Percentiles rank a stretch among this genome's conserved stretches.
Evolutionary conservation across 1,284 basidiomycete species (phyloP).

Genomic region (Rhodotorula sp.): DNA sequence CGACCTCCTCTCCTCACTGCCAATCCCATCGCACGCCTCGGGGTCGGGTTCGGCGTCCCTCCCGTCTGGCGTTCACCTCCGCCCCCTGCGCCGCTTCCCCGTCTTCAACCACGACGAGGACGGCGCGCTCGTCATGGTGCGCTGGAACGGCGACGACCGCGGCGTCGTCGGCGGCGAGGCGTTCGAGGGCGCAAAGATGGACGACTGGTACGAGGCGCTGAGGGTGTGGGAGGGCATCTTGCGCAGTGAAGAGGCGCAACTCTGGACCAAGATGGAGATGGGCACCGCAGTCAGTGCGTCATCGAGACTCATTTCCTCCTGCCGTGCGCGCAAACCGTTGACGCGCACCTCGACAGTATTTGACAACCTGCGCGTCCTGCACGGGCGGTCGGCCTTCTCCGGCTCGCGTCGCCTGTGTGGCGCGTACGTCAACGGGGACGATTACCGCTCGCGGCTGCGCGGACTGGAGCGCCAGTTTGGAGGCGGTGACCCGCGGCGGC

Average conservation of each 20-base stretch:
- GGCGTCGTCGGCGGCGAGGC: slow-evolving; percentile 67
- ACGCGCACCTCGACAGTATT: slow-evolving; percentile 60
- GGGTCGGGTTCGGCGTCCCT: slow-evolving; percentile 71
- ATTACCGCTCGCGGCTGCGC: slow-evolving; percentile 74
- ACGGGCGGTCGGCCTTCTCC: slow-evolving; percentile 84
- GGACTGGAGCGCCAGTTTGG: slow-evolving; percentile 56
- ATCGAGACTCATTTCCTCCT: slow-evolving; percentile 1
- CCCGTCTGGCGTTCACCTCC: slow-evolving; percentile 63
- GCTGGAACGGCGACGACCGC: slow-evolving; percentile 96
- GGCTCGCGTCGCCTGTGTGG: slow-evolving; percentile 92
- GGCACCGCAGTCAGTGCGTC: slow-evolving; percentile 80
- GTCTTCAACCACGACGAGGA: slow-evolving; percentile 63
- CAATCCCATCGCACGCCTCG: slow-evolving; percentile 82
- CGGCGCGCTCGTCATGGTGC: slow-evolving; percentile 70
- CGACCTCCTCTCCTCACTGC: slow-evolving; percentile 66
- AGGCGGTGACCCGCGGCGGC: background rate
- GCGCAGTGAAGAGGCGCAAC: slow-evolving; percentile 78
- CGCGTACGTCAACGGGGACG: slow-evolving; percentile 89
- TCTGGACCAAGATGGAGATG: slow-evolving; percentile 83
- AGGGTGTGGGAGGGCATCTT: slow-evolving; percentile 74
- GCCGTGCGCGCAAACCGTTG: background rate
- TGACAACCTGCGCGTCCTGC: slow-evolving; percentile 92
- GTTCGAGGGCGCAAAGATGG: slow-evolving; percentile 59
- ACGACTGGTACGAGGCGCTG: slow-evolving; percentile 75
- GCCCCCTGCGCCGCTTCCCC: slow-evolving; percentile 60